Evolutionary conservation across 768 basidiomycete species (phyloP), one percentile per base, ranked within the genome.

Genomic region (Grammothele lineata): DNA sequence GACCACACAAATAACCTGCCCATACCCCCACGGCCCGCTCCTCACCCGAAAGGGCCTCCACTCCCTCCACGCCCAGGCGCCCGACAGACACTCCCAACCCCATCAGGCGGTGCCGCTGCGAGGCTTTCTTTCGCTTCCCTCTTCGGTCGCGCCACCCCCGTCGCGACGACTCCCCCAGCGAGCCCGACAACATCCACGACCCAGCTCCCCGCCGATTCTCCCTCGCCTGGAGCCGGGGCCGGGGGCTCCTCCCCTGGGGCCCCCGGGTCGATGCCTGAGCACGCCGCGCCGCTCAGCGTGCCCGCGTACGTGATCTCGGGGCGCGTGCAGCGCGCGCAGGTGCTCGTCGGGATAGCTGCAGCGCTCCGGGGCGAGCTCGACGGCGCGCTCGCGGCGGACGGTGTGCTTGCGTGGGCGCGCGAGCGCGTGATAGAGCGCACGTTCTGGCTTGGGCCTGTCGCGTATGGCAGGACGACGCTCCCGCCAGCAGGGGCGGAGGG

Each of bases 111-210:
- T 37, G 25, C 11, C n/a, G 33, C 27, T n/a, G 24, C 37, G 0
- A 73, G 87, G 0, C 72, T 90, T 10, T 64, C 76, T 22, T 92
- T 93, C 55, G 84, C 87, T 0, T 84, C 85, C 1, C 73, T 93
- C n/a, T 91, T 90, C 56, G 86, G 81, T 5, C 60, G 67, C 30
- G 57, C 70, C 4, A 54, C 63, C 33, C 66, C 58, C 14, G 52
- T 62, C 17, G 68, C 58, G 47, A 58, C 57, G 47, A 59, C 57
- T 19, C 59, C 66, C 8, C 63, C 63, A 23, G 55, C 57, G 10
- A 64, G 42, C 51, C 65, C 55, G 4, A 44, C 52, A 6, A 26
- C 48, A 11, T 40, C 46, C 10, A 44, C 46, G 2, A 42, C 46
- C 1, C 42, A 53, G 4, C 22, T 47, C 14, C 36, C 58, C 10